Evolutionary conservation across 2,329 filamentous ascomycete species (phyloP).

Genomic region (Bisporella sp.): DNA sequence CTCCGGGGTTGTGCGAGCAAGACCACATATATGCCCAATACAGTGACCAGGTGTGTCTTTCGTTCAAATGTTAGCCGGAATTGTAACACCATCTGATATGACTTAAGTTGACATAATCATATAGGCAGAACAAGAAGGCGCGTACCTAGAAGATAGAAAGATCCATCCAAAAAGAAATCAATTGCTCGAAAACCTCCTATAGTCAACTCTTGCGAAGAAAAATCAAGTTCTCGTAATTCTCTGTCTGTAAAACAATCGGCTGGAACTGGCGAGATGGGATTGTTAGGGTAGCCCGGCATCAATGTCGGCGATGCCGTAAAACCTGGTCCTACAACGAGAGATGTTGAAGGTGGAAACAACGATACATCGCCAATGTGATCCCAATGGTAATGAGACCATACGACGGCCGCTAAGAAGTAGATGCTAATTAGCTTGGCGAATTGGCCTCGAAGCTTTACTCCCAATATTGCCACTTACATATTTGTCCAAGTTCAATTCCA

Average conservation of each 20-base stretch:
- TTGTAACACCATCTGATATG: too few species aligned
- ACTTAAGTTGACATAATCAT: too few species aligned
- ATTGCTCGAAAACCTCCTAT: slow-evolving; percentile 38
- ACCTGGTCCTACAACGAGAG: slow-evolving; percentile 45
- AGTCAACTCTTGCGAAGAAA: slow-evolving; percentile 22
- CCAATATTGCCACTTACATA: too few species aligned
- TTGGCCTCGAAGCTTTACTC: too few species aligned
- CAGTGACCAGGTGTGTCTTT: slow-evolving; percentile 33
- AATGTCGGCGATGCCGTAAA: slow-evolving; percentile 34
- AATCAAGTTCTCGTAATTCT: slow-evolving; percentile 16
- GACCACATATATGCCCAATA: slow-evolving; percentile 34
- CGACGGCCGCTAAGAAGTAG: slow-evolving; percentile 18
- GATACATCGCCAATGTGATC: slow-evolving; percentile 46
- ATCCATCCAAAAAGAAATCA: slow-evolving; percentile 50
- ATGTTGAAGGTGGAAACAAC: slow-evolving; percentile 37
- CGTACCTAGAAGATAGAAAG: slow-evolving; percentile 40
- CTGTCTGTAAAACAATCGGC: slow-evolving; percentile 30
- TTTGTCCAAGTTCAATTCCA: too few species aligned
- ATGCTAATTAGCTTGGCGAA: too few species aligned
- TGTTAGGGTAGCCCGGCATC: slow-evolving; percentile 39
- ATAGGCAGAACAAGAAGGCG: too few species aligned
- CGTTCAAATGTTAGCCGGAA: too few species aligned
- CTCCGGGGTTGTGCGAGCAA: slow-evolving; percentile 30
- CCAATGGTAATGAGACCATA: slow-evolving; percentile 38
- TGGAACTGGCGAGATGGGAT: slow-evolving; percentile 27